These are phyloP conservation scores for Tolypocladium inflatum DNA, from an alignment of 2,329 filamentous ascomycete genomes.

Conservation along the genomic window DNA sequence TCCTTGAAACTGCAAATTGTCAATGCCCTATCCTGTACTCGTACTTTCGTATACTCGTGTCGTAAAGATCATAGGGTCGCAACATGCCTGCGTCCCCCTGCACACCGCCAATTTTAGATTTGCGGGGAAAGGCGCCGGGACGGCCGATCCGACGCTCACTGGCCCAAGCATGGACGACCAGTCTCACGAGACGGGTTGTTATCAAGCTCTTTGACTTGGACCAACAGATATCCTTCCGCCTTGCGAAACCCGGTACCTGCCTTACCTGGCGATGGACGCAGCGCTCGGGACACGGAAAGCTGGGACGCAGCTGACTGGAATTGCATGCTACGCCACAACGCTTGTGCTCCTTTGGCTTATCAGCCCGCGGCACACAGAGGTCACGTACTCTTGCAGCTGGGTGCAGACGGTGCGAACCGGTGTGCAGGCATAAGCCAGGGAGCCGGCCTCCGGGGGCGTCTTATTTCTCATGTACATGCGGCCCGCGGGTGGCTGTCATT, in stretches of 20 bases:
- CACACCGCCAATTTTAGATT: slow-evolving; percentile 1
- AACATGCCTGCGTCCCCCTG: background rate
- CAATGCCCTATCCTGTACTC: background rate
- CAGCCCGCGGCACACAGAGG: background rate
- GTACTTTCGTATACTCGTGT: background rate
- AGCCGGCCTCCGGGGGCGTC: background rate
- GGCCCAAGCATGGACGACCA: background rate
- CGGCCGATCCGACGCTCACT: background rate
- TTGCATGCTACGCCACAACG: background rate
- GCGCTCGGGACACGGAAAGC: background rate
- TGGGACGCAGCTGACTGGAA: background rate
- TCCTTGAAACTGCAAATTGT: background rate
- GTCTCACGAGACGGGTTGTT: background rate
- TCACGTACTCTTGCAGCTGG: background rate
- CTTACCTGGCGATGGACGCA: background rate
- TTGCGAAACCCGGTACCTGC: background rate
- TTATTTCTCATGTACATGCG: background rate
- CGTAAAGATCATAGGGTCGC: background rate
- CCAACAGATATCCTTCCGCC: background rate
- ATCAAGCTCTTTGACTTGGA: background rate
- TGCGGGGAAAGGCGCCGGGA: slow-evolving; percentile 1
- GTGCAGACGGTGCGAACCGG: background rate
- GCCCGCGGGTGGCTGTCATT: background rate
- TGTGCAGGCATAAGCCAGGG: background rate
- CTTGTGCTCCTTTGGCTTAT: background rate